Percentiles rank a stretch among this genome's conserved stretches.
Conservation (phyloP, 257 asterid genomes). For the Jaltomata sinuosa region DNA sequence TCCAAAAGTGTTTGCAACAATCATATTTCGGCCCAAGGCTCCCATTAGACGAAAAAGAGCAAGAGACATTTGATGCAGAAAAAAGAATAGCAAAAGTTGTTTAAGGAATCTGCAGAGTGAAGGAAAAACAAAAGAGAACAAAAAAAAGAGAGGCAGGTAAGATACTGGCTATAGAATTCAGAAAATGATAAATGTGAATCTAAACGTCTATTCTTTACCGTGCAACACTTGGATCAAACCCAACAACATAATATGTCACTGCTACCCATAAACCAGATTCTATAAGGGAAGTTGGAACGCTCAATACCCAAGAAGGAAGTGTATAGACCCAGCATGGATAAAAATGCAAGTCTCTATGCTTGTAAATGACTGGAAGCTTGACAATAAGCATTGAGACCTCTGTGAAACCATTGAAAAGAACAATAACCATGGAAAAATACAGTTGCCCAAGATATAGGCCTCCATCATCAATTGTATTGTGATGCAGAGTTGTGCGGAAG, state of each 20-base stretch:
- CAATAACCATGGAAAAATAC: slow-evolving; percentile 80
- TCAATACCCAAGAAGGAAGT: slow-evolving; percentile 86
- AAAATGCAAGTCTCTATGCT: slow-evolving; percentile 84
- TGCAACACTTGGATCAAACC: slow-evolving; percentile 77
- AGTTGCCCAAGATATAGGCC: slow-evolving; percentile 81
- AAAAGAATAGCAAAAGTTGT: slow-evolving; percentile 71
- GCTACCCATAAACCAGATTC: slow-evolving; percentile 94
- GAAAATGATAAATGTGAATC: neutral
- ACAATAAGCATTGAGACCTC: slow-evolving; percentile 93
- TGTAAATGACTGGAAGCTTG: slow-evolving; percentile 88
- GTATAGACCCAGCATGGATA: slow-evolving; percentile 95
- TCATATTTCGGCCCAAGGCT: slow-evolving; percentile 88
- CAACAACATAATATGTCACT: slow-evolving; percentile 78
- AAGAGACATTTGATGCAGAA: slow-evolving; percentile 88
- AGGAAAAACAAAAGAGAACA: neutral
- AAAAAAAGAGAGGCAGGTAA: neutral
- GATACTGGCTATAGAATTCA: neutral
- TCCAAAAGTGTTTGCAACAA: slow-evolving; percentile 97
- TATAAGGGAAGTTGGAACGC: slow-evolving; percentile 72
- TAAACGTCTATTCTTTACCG: slow-evolving; percentile 36
- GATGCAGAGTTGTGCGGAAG: slow-evolving; percentile 79
- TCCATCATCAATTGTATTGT: slow-evolving; percentile 76
- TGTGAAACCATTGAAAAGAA: slow-evolving; percentile 89
- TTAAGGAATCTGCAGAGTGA: slow-evolving; percentile 54
- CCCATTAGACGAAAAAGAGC: slow-evolving; percentile 91